Percentiles rank a stretch among this genome's conserved stretches.
These are phyloP conservation scores for Russula virescens DNA, from an alignment of 768 basidiomycete species.

Conservation along the genomic window DNA sequence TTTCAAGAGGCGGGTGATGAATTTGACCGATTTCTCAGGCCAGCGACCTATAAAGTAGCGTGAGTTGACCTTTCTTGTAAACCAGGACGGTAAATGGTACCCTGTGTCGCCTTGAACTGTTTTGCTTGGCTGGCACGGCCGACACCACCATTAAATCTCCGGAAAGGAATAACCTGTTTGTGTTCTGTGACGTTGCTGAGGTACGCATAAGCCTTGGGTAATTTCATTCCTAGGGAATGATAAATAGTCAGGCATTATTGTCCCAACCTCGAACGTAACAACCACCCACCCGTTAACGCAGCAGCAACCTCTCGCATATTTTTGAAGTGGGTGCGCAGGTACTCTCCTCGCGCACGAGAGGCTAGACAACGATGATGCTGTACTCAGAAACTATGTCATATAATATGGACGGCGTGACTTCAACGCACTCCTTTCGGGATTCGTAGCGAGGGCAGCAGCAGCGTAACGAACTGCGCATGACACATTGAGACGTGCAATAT, in stretches of 20 bases:
- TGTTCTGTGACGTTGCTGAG: constrained; percentile 92
- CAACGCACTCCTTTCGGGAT: constrained; percentile 90
- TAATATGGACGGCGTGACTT: constrained; percentile 2
- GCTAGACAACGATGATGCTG: constrained; percentile 39
- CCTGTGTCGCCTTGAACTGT: constrained; percentile 95
- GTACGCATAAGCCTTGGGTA: constrained; percentile 93
- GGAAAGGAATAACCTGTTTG: constrained; percentile 95
- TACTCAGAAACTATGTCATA: constrained; percentile 20
- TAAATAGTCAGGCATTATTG: constrained; percentile 1
- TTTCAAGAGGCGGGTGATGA: constrained; percentile 91
- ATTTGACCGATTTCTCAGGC: constrained; percentile 98
- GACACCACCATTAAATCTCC: constrained; percentile 91
- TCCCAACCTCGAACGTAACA: neutral
- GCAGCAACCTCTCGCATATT: constrained; percentile 99
- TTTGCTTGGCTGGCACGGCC: constrained; percentile 93
- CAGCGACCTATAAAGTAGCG: constrained; percentile 74
- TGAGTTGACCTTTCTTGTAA: neutral
- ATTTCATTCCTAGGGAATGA: constrained; percentile 67
- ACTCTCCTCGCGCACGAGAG: constrained; percentile 90
- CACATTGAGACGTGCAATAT: constrained; percentile 20
- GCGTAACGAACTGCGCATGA: constrained; percentile 80
- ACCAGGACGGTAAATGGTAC: constrained; percentile 41
- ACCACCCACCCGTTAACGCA: constrained; percentile 72
- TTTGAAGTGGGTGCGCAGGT: constrained; percentile 99
- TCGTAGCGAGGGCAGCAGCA: constrained; percentile 75